A percentile compares a stretch with the other conserved stretches of the same genome.
These are phyloP conservation scores for Agrostemma githago DNA, from an alignment of 148 eudicot genomes.

Conservation along the genomic window DNA sequence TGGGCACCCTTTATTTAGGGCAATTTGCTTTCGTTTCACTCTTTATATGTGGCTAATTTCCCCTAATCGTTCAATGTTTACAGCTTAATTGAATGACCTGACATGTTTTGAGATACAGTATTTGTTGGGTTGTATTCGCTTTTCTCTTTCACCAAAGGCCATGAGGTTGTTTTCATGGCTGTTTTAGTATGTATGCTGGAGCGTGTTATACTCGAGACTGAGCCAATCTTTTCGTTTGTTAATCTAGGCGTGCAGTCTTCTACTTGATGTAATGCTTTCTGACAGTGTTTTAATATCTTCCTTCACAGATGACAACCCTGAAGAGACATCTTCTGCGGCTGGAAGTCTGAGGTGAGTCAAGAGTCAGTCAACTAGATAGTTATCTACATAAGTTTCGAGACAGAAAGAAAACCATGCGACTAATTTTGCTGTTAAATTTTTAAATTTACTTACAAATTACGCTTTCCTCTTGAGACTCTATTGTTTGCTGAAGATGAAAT, in stretches of 20 bases:
- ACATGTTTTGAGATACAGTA: not conserved
- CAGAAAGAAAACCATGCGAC: not conserved
- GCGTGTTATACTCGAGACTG: not conserved
- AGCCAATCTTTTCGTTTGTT: not conserved
- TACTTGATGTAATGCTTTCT: not conserved
- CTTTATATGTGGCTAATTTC: not conserved
- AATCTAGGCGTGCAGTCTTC: not conserved
- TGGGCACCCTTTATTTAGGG: not conserved
- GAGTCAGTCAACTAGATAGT: conserved; percentile 13
- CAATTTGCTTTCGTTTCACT: not conserved
- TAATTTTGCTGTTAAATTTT: not conserved
- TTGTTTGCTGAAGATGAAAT: not conserved
- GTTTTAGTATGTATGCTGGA: not conserved
- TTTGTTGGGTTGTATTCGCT: not conserved
- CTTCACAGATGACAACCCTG: conserved; percentile 38
- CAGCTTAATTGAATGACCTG: not conserved
- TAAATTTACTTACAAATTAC: not conserved
- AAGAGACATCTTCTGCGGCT: conserved; percentile 36
- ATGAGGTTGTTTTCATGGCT: not conserved
- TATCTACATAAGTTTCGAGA: not conserved
- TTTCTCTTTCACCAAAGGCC: not conserved
- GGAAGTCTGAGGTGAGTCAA: conserved; percentile 37
- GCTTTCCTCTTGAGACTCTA: not conserved
- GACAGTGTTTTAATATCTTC: conserved; percentile 7
- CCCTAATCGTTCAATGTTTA: not conserved